Percentiles rank a stretch among this genome's conserved stretches.
phyloP scores from a whole-genome alignment of 2,329 filamentous ascomycete genomes.

The Alternaria novae-zelandiae region DNA sequence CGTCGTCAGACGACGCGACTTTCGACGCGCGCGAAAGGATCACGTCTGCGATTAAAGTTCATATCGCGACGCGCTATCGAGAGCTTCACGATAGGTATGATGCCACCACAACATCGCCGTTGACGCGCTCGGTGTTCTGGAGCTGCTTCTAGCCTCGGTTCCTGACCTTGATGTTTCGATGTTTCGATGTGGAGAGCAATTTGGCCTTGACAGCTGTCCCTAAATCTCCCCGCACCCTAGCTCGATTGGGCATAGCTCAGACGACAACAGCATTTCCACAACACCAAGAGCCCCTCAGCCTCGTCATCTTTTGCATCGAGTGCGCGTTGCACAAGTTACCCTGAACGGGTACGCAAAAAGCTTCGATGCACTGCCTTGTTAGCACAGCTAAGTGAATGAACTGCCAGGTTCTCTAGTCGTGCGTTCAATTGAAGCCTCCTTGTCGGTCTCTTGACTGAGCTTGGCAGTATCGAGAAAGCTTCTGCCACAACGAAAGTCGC shows the following conservation, averaged over 20 bases:
- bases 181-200: constrained; percentile 5
- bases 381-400: not conserved
- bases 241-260: not conserved
- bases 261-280: not conserved
- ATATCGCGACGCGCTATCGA: not conserved
- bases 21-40: not conserved
- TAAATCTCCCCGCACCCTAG: not conserved
- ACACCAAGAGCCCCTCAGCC: not conserved
- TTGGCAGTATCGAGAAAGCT: not conserved
- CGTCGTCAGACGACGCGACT: not conserved
- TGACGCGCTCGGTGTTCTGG: not conserved
- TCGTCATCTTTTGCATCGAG: not conserved
- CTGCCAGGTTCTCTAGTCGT: not conserved
- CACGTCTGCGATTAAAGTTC: not conserved
- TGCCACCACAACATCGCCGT: not conserved
- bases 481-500: accelerated
- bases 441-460: not conserved
- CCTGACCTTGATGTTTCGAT: constrained; percentile 1
- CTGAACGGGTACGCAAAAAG: not conserved
- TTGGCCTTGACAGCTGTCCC: not conserved
- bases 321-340: not conserved
- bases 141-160: not conserved
- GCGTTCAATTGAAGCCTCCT: not conserved
- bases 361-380: not conserved
- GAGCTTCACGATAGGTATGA: not conserved